phyloP scores from a whole-genome alignment of 805 yeast genomes.

The Zygoascus ofunaensis region DNA sequence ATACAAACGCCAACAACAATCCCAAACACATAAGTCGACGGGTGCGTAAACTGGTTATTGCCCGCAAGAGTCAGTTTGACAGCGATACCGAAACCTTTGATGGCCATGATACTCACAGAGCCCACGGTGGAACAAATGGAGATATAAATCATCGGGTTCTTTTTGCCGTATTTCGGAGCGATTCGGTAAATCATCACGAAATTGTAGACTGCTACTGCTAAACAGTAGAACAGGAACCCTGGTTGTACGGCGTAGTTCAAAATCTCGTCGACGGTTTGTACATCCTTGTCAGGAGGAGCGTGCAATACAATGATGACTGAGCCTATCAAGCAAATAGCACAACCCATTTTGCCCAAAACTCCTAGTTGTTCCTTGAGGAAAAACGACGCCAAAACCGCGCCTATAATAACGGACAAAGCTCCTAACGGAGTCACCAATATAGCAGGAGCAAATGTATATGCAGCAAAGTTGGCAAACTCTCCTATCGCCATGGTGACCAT shows the following conservation, averaged over 20 bases:
- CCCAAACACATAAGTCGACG: constrained; percentile 75
- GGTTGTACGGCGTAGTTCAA: constrained; percentile 71
- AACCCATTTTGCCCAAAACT: constrained; percentile 80
- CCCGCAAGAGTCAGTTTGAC: constrained; percentile 76
- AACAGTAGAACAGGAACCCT: constrained; percentile 54
- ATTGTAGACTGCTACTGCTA: constrained; percentile 56
- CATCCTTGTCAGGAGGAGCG: constrained; percentile 91
- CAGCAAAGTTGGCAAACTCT: constrained; percentile 87
- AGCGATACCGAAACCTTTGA: constrained; percentile 90
- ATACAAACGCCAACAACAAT: constrained; percentile 73
- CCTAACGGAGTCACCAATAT: constrained; percentile 87
- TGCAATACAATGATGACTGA: constrained; percentile 80
- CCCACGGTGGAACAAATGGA: constrained; percentile 88
- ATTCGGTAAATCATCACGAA: constrained; percentile 72
- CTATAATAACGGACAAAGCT: constrained; percentile 81
- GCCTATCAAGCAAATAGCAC: constrained; percentile 83
- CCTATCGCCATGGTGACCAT: constrained; percentile 84
- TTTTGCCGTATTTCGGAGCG: constrained; percentile 70
- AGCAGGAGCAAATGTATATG: constrained; percentile 92
- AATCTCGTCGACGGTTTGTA: constrained; percentile 81
- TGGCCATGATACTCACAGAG: constrained; percentile 81
- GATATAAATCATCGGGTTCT: constrained; percentile 80
- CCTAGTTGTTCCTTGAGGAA: constrained; percentile 84
- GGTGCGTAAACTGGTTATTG: constrained; percentile 77
- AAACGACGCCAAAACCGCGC: constrained; percentile 81